These are phyloP conservation scores for Kappamyces sp. DNA, from an alignment of 192 early-diverging fungal species.

Conservation along the genomic window DNA sequence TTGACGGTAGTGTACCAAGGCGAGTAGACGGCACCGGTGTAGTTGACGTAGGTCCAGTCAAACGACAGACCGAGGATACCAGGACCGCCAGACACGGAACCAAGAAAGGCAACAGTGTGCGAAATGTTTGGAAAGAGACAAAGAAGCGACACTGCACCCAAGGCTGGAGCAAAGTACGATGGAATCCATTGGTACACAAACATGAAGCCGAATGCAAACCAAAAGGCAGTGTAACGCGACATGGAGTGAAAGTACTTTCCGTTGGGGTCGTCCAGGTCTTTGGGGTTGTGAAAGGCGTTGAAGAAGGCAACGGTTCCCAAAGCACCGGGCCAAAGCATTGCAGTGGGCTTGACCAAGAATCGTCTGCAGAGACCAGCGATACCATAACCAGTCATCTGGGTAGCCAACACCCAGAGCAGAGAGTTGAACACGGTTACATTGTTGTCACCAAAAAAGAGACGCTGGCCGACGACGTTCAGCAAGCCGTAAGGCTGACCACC, in stretches of 20 bases:
- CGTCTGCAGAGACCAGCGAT: constrained; percentile 67
- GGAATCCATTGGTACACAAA: constrained; percentile 52
- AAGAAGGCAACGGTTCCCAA: constrained; percentile 73
- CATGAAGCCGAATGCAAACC: constrained; percentile 40
- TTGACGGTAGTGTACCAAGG: constrained; percentile 69
- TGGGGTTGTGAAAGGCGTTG: constrained; percentile 61
- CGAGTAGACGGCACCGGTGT: constrained; percentile 51
- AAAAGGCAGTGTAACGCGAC: constrained; percentile 56
- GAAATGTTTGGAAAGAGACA: constrained; percentile 59
- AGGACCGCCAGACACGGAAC: constrained; percentile 38
- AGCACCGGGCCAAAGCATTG: constrained; percentile 77
- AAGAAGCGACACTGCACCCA: constrained; percentile 3
- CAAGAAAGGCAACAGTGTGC: constrained; percentile 29
- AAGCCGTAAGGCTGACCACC: constrained; percentile 42
- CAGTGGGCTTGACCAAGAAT: constrained; percentile 75
- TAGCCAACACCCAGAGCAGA: constrained; percentile 52
- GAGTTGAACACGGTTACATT: constrained; percentile 23
- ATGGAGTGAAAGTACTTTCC: constrained; percentile 14
- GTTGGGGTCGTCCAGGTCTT: constrained; percentile 4
- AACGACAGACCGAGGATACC: constrained; percentile 52
- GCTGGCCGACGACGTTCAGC: constrained; percentile 30
- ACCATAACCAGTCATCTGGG: constrained; percentile 63
- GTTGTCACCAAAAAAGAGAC: constrained; percentile 15
- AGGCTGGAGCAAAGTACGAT: constrained; percentile 1
- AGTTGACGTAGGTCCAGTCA: constrained; percentile 50